These are phyloP conservation scores for Oryza glumipatula DNA, from an alignment of 176 grass and related monocot species.

Conservation along the genomic window DNA sequence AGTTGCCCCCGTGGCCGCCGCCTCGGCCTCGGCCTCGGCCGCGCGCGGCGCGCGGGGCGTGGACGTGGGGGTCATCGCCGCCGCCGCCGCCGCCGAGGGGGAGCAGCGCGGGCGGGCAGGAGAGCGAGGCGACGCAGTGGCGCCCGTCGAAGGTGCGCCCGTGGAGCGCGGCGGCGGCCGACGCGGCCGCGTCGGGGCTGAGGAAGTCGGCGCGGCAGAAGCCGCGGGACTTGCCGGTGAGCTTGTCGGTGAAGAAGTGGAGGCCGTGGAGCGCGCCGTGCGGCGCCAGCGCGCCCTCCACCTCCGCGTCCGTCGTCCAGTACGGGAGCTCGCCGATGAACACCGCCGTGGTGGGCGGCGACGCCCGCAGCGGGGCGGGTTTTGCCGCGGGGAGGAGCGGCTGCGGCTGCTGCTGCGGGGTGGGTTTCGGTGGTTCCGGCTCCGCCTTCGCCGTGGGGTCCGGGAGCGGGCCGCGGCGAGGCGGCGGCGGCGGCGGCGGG, in stretches of 20 bases:
- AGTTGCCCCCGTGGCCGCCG: background rate
- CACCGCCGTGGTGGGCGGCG: conserved; percentile 32
- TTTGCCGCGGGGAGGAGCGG: background rate
- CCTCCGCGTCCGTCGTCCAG: conserved; percentile 69
- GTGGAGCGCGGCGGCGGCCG: conserved; percentile 46
- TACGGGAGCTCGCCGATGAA: conserved; percentile 66
- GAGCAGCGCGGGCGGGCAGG: conserved; percentile 23
- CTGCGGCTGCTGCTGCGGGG: background rate
- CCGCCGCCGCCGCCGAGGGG: background rate
- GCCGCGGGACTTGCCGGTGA: conserved; percentile 52
- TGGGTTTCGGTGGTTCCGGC: conserved; percentile 13
- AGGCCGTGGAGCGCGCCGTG: conserved; percentile 49
- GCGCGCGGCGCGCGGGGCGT: background rate
- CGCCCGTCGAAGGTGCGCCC: conserved; percentile 50
- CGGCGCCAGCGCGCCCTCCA: conserved; percentile 62
- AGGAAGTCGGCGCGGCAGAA: conserved; percentile 56
- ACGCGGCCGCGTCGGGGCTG: conserved; percentile 30
- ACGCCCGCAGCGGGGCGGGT: background rate
- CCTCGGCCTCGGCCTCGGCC: background rate
- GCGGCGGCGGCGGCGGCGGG: background rate
- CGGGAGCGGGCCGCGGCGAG: background rate
- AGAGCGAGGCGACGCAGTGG: conserved; percentile 56
- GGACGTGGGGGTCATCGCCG: background rate
- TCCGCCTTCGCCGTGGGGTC: background rate
- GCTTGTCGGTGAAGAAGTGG: conserved; percentile 58